These are phyloP conservation scores for Pichia kudriavzevii DNA, from an alignment of 1,139 yeast species.

Conservation along the genomic window DNA sequence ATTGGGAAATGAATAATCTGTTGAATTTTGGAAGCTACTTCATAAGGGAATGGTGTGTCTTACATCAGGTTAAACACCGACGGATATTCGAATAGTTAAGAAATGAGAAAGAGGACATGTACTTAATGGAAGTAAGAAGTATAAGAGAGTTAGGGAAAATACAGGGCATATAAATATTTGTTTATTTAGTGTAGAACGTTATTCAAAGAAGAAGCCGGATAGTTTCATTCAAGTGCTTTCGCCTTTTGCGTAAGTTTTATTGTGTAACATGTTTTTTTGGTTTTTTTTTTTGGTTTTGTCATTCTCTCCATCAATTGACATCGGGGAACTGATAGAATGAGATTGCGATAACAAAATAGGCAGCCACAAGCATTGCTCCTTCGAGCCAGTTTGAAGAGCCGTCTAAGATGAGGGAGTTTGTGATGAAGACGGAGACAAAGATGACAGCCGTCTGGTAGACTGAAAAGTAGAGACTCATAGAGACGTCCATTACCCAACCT, in stretches of 20 bases:
- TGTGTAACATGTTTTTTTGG: too few species aligned
- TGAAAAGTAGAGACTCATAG: conserved; percentile 87
- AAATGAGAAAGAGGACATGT: conserved; percentile 2
- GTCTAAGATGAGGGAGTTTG: conserved; percentile 80
- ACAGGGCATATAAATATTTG: too few species aligned
- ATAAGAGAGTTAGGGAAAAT: too few species aligned
- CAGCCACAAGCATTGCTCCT: conserved; percentile 84
- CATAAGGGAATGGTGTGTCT: conserved; percentile 19
- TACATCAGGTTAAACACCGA: conserved; percentile 4
- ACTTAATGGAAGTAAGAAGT: not conserved
- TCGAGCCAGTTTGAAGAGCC: conserved; percentile 97
- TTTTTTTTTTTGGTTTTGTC: too few species aligned
- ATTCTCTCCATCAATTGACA: too few species aligned
- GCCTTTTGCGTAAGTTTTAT: too few species aligned
- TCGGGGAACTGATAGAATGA: conserved; percentile 83
- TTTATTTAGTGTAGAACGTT: too few species aligned
- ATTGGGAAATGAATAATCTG: conserved; percentile 16
- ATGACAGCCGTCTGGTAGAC: conserved; percentile 90
- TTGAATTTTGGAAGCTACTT: conserved; percentile 21
- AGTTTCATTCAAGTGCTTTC: too few species aligned
- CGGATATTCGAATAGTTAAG: conserved; percentile 1
- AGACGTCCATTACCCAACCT: conserved; percentile 87
- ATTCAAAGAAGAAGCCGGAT: too few species aligned
- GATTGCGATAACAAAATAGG: conserved; percentile 78
- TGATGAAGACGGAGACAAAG: conserved; percentile 79